Conservation (phyloP, 176 grass and related monocot genomes). For the Areca catechu region DNA sequence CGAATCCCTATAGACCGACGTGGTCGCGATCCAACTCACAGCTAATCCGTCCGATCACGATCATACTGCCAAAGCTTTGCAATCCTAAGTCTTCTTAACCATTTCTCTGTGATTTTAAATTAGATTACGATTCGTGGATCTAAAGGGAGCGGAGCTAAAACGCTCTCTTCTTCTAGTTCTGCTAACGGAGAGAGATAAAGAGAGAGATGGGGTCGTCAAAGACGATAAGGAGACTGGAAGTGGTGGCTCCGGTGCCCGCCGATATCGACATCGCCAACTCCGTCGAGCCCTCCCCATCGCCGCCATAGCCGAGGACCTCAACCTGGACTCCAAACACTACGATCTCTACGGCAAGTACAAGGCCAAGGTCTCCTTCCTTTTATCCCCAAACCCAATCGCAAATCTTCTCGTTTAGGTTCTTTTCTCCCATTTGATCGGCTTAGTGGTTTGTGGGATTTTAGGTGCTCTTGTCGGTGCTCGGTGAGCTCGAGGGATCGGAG, state of each 20-base stretch:
- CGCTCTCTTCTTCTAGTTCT: too few species aligned
- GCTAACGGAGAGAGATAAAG: neutral
- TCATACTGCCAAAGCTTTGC: too few species aligned
- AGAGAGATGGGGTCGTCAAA: constrained; percentile 24
- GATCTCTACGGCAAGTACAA: constrained; percentile 97
- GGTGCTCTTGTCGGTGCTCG: constrained; percentile 23
- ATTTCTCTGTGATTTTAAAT: too few species aligned
- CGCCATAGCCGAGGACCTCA: constrained; percentile 59
- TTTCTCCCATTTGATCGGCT: neutral
- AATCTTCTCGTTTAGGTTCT: neutral
- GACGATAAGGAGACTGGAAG: constrained; percentile 71
- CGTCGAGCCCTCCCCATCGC: constrained; percentile 69
- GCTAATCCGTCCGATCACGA: too few species aligned
- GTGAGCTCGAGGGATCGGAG: constrained; percentile 49
- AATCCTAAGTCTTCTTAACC: too few species aligned
- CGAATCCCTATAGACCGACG: too few species aligned
- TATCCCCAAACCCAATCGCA: neutral
- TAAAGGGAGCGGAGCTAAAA: too few species aligned
- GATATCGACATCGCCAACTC: constrained; percentile 98
- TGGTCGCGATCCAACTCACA: too few species aligned
- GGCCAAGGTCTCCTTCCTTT: constrained; percentile 53
- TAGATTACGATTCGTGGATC: too few species aligned
- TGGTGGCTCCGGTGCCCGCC: constrained; percentile 69
- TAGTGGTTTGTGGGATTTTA: constrained; percentile 18
- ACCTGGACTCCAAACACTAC: constrained; percentile 62